Evolutionary conservation across 768 basidiomycete genomes (phyloP), one percentile per base, ranked within the genome.

Genomic region (Russula emetica): DNA sequence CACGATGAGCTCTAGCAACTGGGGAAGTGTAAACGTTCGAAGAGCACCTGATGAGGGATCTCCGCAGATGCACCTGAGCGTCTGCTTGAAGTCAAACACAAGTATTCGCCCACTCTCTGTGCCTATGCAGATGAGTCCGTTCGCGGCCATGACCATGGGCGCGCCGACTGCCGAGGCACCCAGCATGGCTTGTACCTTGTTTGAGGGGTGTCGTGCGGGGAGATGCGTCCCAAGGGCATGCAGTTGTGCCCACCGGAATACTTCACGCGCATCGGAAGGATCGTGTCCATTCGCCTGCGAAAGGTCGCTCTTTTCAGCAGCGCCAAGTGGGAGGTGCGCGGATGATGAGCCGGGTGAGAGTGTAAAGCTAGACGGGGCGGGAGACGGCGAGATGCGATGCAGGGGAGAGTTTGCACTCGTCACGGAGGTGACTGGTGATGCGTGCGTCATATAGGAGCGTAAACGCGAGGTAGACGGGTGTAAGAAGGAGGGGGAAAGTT

Each of bases 31-130:
- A 11, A 8, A 2, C 2, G 13, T 49, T 28, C 30, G 63, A 67
- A 55, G 11, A 34, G 26, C 42, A 95, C 93, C 83, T 68, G 83
- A 76, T 20, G 76, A 61, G 58, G 90, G 85, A 58, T 77, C 83
- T 10, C 92, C 92, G 68, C 94, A 93, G 11, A 95, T 77, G 68
- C 86, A 85, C 68, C 84, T 84, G 66, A 96, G 71, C 7, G 85
- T 85, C 73, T 98, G 96, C 70, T 87, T 87, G 72, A 97, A 98
- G 74, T 94, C 92, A 73, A 92, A 95, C 2, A 98, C 88, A 54
- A 85, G 80, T 49, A 90, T 79, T 70, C 81, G 85, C 14, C 95
- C 97, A 34, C 78, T 78, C 52, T 87, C 85, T 8, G 90, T 94
- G 18, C 97, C 97, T 8, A 98, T 77, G 68, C 94, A 97, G 38